These are phyloP conservation scores for Colletotrichum karsti DNA, from an alignment of 2,329 filamentous ascomycete species.

Conservation along the genomic window DNA sequence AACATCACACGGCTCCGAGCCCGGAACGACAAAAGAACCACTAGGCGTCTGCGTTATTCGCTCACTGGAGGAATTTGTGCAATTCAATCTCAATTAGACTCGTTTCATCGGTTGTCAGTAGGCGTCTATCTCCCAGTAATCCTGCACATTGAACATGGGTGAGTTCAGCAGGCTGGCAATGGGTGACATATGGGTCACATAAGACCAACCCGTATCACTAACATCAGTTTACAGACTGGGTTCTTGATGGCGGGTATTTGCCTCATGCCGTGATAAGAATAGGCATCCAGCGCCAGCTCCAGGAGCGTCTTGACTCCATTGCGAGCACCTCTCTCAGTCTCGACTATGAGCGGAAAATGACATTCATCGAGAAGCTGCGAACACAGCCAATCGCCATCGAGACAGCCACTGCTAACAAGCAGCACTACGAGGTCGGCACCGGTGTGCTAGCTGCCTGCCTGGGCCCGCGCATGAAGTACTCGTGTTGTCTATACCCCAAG, in stretches of 20 bases:
- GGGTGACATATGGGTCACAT: background rate
- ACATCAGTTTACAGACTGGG: constrained; percentile 51
- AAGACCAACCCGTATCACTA: background rate
- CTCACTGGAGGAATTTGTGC: too few relatives aligned
- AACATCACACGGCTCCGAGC: background rate
- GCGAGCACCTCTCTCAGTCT: constrained; percentile 59
- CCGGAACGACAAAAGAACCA: too few relatives aligned
- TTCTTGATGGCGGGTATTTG: constrained; percentile 73
- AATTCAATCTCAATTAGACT: too few relatives aligned
- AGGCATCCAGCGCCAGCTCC: constrained; percentile 73
- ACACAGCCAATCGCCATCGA: constrained; percentile 73
- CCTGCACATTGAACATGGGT: constrained; percentile 24
- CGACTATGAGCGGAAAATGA: constrained; percentile 68
- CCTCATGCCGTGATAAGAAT: constrained; percentile 69
- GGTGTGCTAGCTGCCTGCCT: constrained; percentile 68
- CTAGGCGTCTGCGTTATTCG: too few relatives aligned
- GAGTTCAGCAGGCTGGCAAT: background rate
- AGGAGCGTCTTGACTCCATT: constrained; percentile 66
- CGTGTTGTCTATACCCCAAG: constrained; percentile 70
- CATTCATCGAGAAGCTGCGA: constrained; percentile 67
- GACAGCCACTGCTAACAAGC: constrained; percentile 70
- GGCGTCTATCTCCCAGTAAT: background rate
- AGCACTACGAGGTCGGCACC: constrained; percentile 79
- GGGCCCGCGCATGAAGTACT: constrained; percentile 78
- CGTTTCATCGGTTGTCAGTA: background rate